Base-by-base conservation (phyloP, 2,329 filamentous ascomycete genomes). In the Calonectria pteridis region DNA sequence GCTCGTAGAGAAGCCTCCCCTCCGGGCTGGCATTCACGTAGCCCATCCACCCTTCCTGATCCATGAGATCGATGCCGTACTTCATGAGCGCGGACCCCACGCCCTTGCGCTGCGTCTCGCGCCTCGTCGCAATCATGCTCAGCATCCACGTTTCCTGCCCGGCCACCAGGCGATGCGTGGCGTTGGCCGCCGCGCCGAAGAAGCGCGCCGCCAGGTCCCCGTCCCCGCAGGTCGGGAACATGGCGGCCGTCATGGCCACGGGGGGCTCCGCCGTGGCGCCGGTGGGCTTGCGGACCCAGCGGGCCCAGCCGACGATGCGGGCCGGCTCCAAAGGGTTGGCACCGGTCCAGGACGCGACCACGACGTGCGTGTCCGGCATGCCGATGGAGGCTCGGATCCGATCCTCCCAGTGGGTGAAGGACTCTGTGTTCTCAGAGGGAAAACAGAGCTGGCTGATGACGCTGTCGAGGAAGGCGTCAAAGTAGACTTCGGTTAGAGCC, bases 161-260 rank as follows among this genome's bases (percentile, higher is more conserved):
- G 10, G 73, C 78, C 72, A 85, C 79, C 49, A 83, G 58, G 14
- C 77, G 70, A 9, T 43, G 51, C 23, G 75, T 73, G 2, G 75
- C 80, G 40, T 80, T 77, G 49, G 70, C 71, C 28, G 82, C 83
- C 6, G 74, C 75, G 67, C 82, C 81, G 66, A 89, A 88, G 81
- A 89, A 89, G 9, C 78, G 63, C 13, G 82, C 79, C 0, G 85
- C 87, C 14, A 86, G 77, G 33, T 77, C 77, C 58, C 78, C 83
- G 29, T 83, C 77, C 16, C 80, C 79, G 5, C 69, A 64, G 13
- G 76, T 67, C 9, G 81, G 79, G 58, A 78, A 83, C 18, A 80
- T 51, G 51, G 73, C 73, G 2, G 79, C 62, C 2, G 77, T 74
- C 43, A 84, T 75, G 26, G 78, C 80, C 29, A 29, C 31, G 74